Evolutionary conservation across 805 yeast species (phyloP).

Genomic region (Candida khao-thaluensis): DNA sequence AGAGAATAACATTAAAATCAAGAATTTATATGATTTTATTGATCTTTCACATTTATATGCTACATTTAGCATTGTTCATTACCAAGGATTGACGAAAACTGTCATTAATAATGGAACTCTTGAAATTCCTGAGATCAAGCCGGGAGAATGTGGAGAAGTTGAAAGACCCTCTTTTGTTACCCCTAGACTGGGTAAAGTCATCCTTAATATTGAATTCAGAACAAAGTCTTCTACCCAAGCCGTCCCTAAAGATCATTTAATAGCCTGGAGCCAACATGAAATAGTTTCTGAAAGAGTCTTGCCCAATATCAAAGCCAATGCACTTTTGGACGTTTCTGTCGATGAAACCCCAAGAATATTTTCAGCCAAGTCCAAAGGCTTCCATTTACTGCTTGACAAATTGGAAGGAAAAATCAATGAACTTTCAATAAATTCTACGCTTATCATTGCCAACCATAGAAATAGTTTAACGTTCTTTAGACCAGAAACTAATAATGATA

Average conservation of each 20-base stretch:
- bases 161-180: neutral
- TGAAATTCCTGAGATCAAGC: constrained; percentile 4
- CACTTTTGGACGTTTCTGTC: neutral
- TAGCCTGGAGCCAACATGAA: constrained; percentile 25
- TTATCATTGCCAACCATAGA: constrained; percentile 14
- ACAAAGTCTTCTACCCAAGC: constrained; percentile 9
- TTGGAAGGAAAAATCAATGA: constrained; percentile 12
- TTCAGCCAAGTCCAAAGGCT: constrained; percentile 15
- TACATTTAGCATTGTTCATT: constrained; percentile 9
- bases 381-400: constrained; percentile 11
- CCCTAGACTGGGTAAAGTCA: neutral
- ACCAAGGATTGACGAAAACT: constrained; percentile 8
- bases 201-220: constrained; percentile 13
- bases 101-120: constrained; percentile 9
- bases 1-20: constrained; percentile 14
- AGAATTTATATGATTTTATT: constrained; percentile 20
- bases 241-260: constrained; percentile 18
- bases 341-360: constrained; percentile 6
- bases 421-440: constrained; percentile 13
- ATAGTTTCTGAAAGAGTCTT: neutral
- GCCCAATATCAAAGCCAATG: neutral
- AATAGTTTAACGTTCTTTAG: constrained; percentile 26
- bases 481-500: constrained; percentile 29
- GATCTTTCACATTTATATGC: constrained; percentile 14
- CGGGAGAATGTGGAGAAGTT: neutral